Evolutionary conservation across 768 basidiomycete genomes (phyloP).

Genomic region (Psilocybe sp.): DNA sequence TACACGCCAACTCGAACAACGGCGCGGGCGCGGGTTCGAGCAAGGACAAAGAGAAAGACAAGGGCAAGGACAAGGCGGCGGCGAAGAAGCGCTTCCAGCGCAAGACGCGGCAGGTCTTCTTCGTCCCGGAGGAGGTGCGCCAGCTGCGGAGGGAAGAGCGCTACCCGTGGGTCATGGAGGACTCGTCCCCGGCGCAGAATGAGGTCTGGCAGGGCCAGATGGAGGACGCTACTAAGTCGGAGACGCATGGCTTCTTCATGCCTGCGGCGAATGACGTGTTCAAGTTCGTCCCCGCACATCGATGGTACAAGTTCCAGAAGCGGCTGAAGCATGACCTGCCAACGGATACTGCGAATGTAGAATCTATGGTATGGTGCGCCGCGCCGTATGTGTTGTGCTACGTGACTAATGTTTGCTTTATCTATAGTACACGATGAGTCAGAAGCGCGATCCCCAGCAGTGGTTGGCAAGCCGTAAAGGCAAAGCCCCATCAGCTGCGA

Average conservation of each 20-base stretch:
- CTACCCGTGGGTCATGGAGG: conserved; percentile 92
- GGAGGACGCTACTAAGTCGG: conserved; percentile 71
- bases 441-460: conserved; percentile 72
- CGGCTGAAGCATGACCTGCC: conserved; percentile 72
- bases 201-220: conserved; percentile 83
- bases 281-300: conserved; percentile 83
- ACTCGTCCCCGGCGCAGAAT: conserved; percentile 50
- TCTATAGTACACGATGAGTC: conserved; percentile 49
- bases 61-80: conserved; percentile 32
- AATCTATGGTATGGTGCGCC: conserved; percentile 46
- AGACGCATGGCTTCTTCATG: conserved; percentile 82
- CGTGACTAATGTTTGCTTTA: conserved; percentile 19
- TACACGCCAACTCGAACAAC: conserved; percentile 34
- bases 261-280: conserved; percentile 78
- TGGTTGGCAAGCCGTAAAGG: conserved; percentile 69
- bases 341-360: conserved; percentile 64
- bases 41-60: conserved; percentile 40
- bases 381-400: conserved; percentile 14
- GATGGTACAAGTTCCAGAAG: conserved; percentile 94
- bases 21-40: conserved; percentile 21
- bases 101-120: conserved; percentile 81
- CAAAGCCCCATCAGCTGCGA: conserved; percentile 53
- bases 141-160: conserved; percentile 83
- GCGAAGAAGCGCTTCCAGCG: conserved; percentile 75
- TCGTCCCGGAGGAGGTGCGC: conserved; percentile 73